Evolutionary conservation across 306 rosid genomes (phyloP).

Genomic region (Arachis hypogaea): DNA sequence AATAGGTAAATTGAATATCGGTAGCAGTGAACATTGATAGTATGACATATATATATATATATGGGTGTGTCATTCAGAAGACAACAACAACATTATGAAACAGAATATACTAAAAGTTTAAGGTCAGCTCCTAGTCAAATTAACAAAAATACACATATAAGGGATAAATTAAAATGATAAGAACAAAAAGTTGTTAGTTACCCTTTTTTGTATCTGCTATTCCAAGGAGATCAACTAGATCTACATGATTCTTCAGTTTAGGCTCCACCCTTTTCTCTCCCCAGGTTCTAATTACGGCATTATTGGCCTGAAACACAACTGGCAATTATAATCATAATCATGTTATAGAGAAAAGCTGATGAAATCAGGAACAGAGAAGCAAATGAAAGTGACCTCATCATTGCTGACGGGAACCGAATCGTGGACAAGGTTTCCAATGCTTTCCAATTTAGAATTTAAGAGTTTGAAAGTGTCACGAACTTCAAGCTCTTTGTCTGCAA

Average conservation of each 20-base stretch:
- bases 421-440: conserved; percentile 86
- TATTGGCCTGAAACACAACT: conserved; percentile 59
- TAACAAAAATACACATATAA: too few species aligned
- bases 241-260: conserved; percentile 86
- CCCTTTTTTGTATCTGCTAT: conserved; percentile 82
- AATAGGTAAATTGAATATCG: too few species aligned
- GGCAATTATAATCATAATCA: too few species aligned
- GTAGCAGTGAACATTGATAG: too few species aligned
- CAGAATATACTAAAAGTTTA: background rate
- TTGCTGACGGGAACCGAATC: conserved; percentile 79
- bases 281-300: conserved; percentile 77
- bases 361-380: background rate
- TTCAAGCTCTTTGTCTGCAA: conserved; percentile 80
- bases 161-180: background rate
- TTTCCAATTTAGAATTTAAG: conserved; percentile 70
- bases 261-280: conserved; percentile 84
- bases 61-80: background rate
- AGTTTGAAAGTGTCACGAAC: conserved; percentile 55
- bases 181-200: conserved; percentile 11
- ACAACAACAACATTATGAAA: background rate
- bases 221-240: conserved; percentile 80
- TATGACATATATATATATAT: too few species aligned
- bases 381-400: conserved; percentile 66
- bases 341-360: background rate
- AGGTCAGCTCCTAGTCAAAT: too few species aligned